These are phyloP conservation scores for Iodosphaeria phyllophila DNA, from an alignment of 2,329 filamentous ascomycete genomes.

Conservation along the genomic window DNA sequence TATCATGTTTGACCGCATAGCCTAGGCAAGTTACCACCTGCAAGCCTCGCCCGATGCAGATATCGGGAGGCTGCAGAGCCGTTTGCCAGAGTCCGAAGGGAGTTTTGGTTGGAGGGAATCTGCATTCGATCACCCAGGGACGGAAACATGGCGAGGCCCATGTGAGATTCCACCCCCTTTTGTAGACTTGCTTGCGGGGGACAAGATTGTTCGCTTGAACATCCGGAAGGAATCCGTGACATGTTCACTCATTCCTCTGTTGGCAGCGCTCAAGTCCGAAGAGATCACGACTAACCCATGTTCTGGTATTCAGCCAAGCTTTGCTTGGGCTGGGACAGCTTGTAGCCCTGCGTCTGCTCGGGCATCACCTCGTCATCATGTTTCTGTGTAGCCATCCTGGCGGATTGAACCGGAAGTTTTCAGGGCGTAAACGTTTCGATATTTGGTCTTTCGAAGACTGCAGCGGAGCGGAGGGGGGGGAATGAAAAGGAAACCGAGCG, in stretches of 20 bases:
- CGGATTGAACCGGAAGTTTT: constrained; percentile 1
- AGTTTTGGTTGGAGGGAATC: background rate
- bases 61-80: too few relatives aligned
- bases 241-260: too few relatives aligned
- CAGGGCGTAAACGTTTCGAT: background rate
- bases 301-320: constrained; percentile 86
- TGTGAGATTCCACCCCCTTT: too few relatives aligned
- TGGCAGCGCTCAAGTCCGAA: too few relatives aligned
- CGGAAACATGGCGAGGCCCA: too few relatives aligned
- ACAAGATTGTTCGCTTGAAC: too few relatives aligned
- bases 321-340: constrained; percentile 93
- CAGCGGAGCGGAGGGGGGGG: background rate
- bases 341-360: constrained; percentile 88
- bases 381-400: constrained; percentile 46
- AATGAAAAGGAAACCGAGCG: constrained; percentile 1
- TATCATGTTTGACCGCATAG: too few relatives aligned
- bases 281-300: constrained; percentile 43
- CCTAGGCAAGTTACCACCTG: too few relatives aligned
- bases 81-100: too few relatives aligned
- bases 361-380: constrained; percentile 74
- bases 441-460: constrained; percentile 1
- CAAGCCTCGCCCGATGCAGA: too few relatives aligned
- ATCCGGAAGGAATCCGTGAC: too few relatives aligned
- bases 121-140: background rate
- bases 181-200: too few relatives aligned